A percentile compares a stretch with the other conserved stretches of the same genome.
Conservation (phyloP, 768 basidiomycete genomes). For the Tylopilus sp. region DNA sequence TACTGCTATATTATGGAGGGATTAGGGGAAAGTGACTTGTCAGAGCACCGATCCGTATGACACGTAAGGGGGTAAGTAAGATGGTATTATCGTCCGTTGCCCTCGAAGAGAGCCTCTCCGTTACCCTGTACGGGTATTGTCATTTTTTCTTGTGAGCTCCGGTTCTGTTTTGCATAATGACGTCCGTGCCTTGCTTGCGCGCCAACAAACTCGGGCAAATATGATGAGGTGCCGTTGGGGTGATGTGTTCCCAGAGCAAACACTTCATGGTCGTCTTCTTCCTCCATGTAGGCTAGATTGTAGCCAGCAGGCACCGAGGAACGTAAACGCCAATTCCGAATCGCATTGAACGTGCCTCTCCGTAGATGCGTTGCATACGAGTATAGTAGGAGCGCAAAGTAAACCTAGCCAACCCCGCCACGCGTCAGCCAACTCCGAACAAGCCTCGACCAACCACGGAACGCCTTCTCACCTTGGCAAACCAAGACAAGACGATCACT, state of each 20-base stretch:
- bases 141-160: slow-evolving; percentile 24
- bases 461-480: slow-evolving; percentile 81
- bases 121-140: slow-evolving; percentile 42
- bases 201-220: slow-evolving; percentile 62
- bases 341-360: slow-evolving; percentile 82
- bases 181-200: slow-evolving; percentile 41
- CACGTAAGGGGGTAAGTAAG: slow-evolving; percentile 17
- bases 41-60: slow-evolving; percentile 9
- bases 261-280: slow-evolving; percentile 64
- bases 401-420: slow-evolving; percentile 67
- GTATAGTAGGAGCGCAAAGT: slow-evolving; percentile 87
- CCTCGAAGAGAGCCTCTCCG: slow-evolving; percentile 60
- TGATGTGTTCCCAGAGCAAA: slow-evolving; percentile 51
- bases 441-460: too few species aligned
- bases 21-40: slow-evolving; percentile 1
- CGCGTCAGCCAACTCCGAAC: slow-evolving; percentile 4
- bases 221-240: slow-evolving; percentile 43
- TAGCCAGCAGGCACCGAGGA: slow-evolving; percentile 21
- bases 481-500: slow-evolving; percentile 81
- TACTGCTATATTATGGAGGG: neutral
- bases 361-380: slow-evolving; percentile 93
- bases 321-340: slow-evolving; percentile 43
- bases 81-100: slow-evolving; percentile 42
- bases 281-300: slow-evolving; percentile 38
- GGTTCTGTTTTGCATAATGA: slow-evolving; percentile 25